These are phyloP conservation scores for Triticum monococcum DNA, from an alignment of 176 grass and related monocot species.

Conservation along the genomic window DNA sequence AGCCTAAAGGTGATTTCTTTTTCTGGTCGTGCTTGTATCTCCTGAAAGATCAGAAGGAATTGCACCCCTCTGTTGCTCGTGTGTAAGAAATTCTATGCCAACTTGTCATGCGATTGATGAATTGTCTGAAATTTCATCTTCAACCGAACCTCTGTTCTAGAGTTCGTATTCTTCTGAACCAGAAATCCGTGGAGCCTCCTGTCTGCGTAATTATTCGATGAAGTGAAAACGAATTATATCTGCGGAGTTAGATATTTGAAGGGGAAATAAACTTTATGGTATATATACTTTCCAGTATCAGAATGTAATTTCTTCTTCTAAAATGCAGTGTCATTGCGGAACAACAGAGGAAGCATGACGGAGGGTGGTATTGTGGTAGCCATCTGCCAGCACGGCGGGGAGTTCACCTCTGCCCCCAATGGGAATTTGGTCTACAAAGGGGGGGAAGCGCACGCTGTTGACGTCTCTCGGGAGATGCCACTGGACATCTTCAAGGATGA, in stretches of 20 bases:
- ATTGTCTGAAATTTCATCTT: not conserved
- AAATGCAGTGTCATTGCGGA: not conserved
- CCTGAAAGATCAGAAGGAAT: not conserved
- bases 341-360: slow-evolving; percentile 14
- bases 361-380: slow-evolving; percentile 50
- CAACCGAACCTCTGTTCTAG: not conserved
- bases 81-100: not conserved
- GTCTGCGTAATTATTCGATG: not conserved
- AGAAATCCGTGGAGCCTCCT: not conserved
- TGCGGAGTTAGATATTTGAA: not conserved
- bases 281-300: not conserved
- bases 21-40: not conserved
- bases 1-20: not conserved
- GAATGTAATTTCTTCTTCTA: not conserved
- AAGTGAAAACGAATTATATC: not conserved
- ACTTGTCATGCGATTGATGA: not conserved
- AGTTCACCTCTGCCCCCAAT: slow-evolving; percentile 67
- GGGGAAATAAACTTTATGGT: not conserved
- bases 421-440: slow-evolving; percentile 83
- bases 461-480: slow-evolving; percentile 60
- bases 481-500: slow-evolving; percentile 80
- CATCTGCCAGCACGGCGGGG: slow-evolving; percentile 90
- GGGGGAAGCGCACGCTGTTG: slow-evolving; percentile 88
- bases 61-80: not conserved
- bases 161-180: not conserved